Evolutionary conservation across 805 yeast genomes (phyloP).

Genomic region (Saccharomycopsis sp.): DNA sequence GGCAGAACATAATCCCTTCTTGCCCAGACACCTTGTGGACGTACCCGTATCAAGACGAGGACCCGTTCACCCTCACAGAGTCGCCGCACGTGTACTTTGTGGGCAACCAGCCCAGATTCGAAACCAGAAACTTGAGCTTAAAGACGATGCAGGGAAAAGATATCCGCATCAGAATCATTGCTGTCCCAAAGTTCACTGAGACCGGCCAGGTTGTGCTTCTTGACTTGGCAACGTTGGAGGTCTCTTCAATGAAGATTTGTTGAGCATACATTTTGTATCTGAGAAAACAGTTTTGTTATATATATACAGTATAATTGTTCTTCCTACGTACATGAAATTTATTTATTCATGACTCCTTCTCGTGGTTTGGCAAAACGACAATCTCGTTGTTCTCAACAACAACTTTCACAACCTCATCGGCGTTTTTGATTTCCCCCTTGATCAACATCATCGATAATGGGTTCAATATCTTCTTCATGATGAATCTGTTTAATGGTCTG

Average conservation of each 20-base stretch:
- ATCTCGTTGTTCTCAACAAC: slow-evolving; percentile 27
- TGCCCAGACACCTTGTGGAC: slow-evolving; percentile 94
- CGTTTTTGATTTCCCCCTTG: slow-evolving; percentile 62
- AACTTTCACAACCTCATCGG: slow-evolving; percentile 44
- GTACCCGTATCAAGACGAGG: slow-evolving; percentile 67
- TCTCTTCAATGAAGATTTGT: slow-evolving; percentile 35
- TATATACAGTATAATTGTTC: not conserved
- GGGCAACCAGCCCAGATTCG: slow-evolving; percentile 71
- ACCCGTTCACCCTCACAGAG: slow-evolving; percentile 74
- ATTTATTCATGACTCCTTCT: not conserved
- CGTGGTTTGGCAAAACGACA: slow-evolving; percentile 18
- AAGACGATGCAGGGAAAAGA: slow-evolving; percentile 15
- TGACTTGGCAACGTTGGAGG: slow-evolving; percentile 47
- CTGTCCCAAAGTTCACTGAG: slow-evolving; percentile 60
- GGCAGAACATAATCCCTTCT: slow-evolving; percentile 89
- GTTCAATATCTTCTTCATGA: slow-evolving; percentile 76
- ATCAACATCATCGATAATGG: slow-evolving; percentile 78
- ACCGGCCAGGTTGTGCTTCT: slow-evolving; percentile 60
- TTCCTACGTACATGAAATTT: not conserved
- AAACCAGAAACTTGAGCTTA: slow-evolving; percentile 33
- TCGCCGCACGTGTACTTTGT: slow-evolving; percentile 81
- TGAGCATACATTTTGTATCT: not conserved
- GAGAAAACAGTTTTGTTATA: not conserved
- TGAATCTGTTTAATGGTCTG: slow-evolving; percentile 84
- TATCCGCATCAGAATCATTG: slow-evolving; percentile 40